These are phyloP conservation scores for Cryphonectria naterciae DNA, from an alignment of 2,329 filamentous ascomycete species.

Conservation along the genomic window DNA sequence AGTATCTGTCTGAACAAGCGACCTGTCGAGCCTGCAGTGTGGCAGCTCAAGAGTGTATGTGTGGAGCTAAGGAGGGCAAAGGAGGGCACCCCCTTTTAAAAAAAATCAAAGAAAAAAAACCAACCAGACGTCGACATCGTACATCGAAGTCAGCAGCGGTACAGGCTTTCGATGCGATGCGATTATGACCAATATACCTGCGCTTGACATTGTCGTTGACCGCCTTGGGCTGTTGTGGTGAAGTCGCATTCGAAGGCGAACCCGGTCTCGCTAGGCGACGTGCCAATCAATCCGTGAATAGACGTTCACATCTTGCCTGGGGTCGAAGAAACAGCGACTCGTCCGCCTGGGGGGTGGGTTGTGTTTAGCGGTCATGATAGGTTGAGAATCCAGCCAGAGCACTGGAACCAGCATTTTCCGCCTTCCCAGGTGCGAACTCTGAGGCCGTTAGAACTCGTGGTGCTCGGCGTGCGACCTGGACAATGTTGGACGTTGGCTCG, in stretches of 20 bases:
- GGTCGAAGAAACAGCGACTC: neutral
- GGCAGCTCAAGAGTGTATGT: neutral
- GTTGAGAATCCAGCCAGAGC: neutral
- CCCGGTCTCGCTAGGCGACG: neutral
- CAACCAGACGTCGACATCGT: neutral
- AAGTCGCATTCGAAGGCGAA: neutral
- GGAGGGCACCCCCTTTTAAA: no score
- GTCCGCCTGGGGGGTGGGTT: neutral
- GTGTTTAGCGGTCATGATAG: neutral
- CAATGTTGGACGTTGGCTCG: neutral
- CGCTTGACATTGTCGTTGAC: slow-evolving; percentile 2
- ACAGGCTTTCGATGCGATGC: slow-evolving; percentile 5
- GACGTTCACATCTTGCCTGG: neutral
- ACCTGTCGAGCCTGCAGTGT: neutral
- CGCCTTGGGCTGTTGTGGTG: neutral
- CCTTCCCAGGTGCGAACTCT: neutral
- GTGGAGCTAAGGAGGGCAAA: neutral
- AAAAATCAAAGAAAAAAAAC: no score
- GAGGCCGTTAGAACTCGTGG: neutral
- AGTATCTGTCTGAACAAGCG: neutral
- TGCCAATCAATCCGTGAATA: neutral
- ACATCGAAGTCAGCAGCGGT: slow-evolving; percentile 6
- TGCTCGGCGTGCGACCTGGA: neutral
- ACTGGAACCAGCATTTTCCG: neutral
- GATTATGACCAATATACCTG: neutral